Evolutionary conservation across 192 early-diverging fungal species (phyloP).

Genomic region (Rhizophagus clarus): DNA sequence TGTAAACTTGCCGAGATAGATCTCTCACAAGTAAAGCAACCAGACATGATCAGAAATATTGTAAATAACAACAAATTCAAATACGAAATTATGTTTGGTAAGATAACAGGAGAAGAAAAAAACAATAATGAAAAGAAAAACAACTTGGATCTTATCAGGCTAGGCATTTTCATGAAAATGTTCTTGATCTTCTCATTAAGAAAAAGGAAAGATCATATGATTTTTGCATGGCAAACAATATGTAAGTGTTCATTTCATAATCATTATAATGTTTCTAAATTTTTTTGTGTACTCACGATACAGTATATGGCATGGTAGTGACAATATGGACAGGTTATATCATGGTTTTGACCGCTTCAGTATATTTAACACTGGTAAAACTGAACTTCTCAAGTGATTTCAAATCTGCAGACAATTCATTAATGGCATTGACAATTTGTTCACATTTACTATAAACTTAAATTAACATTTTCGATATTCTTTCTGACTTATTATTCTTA

Average conservation of each 20-base stretch:
- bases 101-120: conserved; percentile 17
- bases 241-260: conserved; percentile 5
- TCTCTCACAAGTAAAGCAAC: conserved; percentile 26
- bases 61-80: conserved; percentile 26
- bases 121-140: conserved; percentile 28
- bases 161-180: conserved; percentile 34
- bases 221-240: conserved; percentile 14
- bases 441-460: not conserved
- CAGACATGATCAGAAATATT: conserved; percentile 29
- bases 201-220: not conserved
- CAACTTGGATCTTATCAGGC: conserved; percentile 12
- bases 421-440: conserved; percentile 23
- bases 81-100: not conserved
- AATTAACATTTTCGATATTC: not conserved
- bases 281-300: no score
- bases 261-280: no score
- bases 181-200: not conserved
- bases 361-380: conserved; percentile 17
- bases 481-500: not conserved
- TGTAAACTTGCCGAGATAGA: conserved; percentile 27
- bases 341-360: conserved; percentile 16
- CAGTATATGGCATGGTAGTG: no score
- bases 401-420: conserved; percentile 28
- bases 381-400: conserved; percentile 24
- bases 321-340: conserved; percentile 18